Base-by-base conservation (phyloP, 225 moss, liverwort and hornwort species). In the Physcomitrellopsis africana region DNA sequence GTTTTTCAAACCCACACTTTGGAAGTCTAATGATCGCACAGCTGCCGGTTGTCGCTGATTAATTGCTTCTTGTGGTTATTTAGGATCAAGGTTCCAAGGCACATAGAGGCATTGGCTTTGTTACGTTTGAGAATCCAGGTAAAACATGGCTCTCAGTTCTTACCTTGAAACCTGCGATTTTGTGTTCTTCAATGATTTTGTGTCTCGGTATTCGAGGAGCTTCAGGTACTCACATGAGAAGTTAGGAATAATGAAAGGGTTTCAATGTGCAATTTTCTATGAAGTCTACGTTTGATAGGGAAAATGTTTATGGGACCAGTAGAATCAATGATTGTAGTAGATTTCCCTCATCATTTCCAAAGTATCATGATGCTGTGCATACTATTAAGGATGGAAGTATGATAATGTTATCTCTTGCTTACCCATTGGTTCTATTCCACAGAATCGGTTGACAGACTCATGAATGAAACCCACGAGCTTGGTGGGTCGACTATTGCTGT, bases 111-210 rank as follows among this genome's bases (percentile, higher is more conserved):
- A 96, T 96, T 68, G 96, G 96, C 75, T 96, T 96, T 86, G 96
- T 96, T 57, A 96, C 96, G 53, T 96, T 92, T 68, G 96, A 96
- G 77, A 92, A 96, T 81, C 89, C 96, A 87, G 94, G 94, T 94
- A 43, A 61, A 72, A 48, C 65, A 63, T 64, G 51, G 22, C 41
- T 55, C 23, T 42, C 66, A 10, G 49, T 75, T 72, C 20, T 72
- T 43, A 8, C 3, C 14, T 47, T 23, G 18, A 24, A 11, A 11
- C 15, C 49, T 49, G 49, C 11, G 49, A 2, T 49, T 47, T 49
- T 15, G 1, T 15, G 12, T 14, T 49, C 12, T 49, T 49, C 3
- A 11, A 49, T 14, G 13, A 5, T 49, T 11, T 49, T 11, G 49
- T 49, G 49, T 53, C n/a, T 53, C 7, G 53, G 7, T 53, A 16